Conservation (phyloP, 345 rosid species). For the Citrus cavaleriei region DNA sequence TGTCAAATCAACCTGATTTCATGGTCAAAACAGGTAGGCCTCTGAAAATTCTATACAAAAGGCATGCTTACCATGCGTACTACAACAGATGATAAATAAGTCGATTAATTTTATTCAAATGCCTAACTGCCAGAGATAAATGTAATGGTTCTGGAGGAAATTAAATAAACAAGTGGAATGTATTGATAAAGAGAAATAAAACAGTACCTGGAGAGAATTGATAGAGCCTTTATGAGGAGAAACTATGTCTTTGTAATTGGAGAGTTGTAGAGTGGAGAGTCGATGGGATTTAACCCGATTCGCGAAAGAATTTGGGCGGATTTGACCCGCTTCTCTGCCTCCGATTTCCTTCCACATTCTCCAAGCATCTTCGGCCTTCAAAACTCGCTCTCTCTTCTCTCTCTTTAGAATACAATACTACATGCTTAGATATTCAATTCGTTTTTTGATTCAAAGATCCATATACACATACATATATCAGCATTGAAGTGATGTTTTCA, state of each 20-base stretch:
- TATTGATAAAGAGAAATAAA: neutral
- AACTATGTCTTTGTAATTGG: conserved; percentile 73
- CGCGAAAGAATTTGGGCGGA: conserved; percentile 55
- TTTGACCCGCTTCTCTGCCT: conserved; percentile 80
- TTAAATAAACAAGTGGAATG: neutral
- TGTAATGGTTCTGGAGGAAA: neutral
- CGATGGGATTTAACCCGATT: conserved; percentile 60
- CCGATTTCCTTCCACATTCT: conserved; percentile 87
- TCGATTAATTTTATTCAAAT: neutral
- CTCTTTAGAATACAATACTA: neutral
- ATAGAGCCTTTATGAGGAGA: conserved; percentile 85
- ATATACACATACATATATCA: neutral
- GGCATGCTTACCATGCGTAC: neutral
- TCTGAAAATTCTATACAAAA: neutral
- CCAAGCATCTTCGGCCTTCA: conserved; percentile 58
- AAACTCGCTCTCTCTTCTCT: conserved; percentile 1
- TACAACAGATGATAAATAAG: neutral
- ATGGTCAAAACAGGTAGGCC: conserved; percentile 20
- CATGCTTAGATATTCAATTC: neutral
- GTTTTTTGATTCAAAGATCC: neutral
- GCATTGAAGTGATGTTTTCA: no score
- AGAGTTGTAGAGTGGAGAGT: conserved; percentile 57
- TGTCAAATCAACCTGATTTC: conserved; percentile 84
- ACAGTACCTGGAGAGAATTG: conserved; percentile 78
- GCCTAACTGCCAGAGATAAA: neutral